Percentiles rank a stretch among this genome's conserved stretches.
Conservation (phyloP, 805 yeast species). For the Wickerhamiella dianesei region DNA sequence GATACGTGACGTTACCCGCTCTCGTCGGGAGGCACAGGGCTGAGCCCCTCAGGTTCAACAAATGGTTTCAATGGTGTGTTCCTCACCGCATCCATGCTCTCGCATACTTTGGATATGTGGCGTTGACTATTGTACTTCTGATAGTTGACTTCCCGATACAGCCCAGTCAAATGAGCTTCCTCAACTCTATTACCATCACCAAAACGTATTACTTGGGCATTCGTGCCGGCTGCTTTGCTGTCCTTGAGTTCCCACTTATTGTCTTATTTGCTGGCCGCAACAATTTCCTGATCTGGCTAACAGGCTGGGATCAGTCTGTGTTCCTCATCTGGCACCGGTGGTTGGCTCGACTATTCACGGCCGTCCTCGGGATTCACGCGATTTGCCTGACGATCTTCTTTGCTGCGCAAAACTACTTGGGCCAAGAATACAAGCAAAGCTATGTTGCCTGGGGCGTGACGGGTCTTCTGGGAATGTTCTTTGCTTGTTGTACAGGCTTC, state of each 20-base stretch:
- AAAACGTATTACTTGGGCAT: conserved; percentile 20
- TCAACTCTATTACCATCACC: background rate
- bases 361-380: conserved; percentile 40
- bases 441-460: conserved; percentile 22
- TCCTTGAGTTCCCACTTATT: conserved; percentile 35
- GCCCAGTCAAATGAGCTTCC: background rate
- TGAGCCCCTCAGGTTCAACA: conserved; percentile 1
- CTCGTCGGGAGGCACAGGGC: conserved; percentile 4
- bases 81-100: conserved; percentile 26
- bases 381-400: conserved; percentile 34
- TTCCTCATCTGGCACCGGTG: conserved; percentile 50
- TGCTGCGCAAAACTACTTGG: conserved; percentile 20
- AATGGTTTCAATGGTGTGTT: conserved; percentile 13
- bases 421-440: conserved; percentile 7
- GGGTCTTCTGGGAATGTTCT: conserved; percentile 17
- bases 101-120: conserved; percentile 4
- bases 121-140: conserved; percentile 1
- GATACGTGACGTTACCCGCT: conserved; percentile 6
- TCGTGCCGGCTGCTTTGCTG: conserved; percentile 23
- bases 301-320: conserved; percentile 43
- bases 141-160: background rate
- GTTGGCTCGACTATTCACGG: conserved; percentile 38
- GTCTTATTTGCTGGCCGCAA: conserved; percentile 59
- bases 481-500: conserved; percentile 30
- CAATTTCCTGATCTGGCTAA: conserved; percentile 41